These are phyloP conservation scores for Arthroderma sp. DNA, from an alignment of 2,329 filamentous ascomycete species.

Conservation along the genomic window DNA sequence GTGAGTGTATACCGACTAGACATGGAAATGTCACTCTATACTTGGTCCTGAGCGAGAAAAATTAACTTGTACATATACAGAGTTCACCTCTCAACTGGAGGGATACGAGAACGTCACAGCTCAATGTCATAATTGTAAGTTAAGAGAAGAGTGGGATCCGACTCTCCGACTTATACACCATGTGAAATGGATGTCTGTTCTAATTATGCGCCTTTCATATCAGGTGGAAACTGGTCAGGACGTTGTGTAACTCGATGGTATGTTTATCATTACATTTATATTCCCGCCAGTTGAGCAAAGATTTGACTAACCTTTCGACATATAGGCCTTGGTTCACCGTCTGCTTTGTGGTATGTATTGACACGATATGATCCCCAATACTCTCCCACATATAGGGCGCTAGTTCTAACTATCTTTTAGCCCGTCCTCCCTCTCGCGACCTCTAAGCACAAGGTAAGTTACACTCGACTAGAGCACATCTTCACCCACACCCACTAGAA, in stretches of 20 bases:
- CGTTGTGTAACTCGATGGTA: constrained; percentile 22
- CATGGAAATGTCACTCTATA: neutral
- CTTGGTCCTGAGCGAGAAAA: neutral
- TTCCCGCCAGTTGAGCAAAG: neutral
- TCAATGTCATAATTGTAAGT: constrained; percentile 23
- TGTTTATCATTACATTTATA: neutral
- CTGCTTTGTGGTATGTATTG: constrained; percentile 18
- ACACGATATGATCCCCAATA: no score
- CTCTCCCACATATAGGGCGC: neutral
- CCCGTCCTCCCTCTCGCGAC: constrained; percentile 21
- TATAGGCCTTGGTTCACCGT: constrained; percentile 23
- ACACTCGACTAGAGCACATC: neutral
- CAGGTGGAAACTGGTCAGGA: constrained; percentile 23
- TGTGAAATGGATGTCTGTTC: neutral
- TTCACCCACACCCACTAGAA: neutral
- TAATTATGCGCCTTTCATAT: neutral
- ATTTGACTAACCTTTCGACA: neutral
- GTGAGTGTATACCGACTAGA: constrained; percentile 1
- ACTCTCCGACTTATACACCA: neutral
- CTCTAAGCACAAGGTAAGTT: constrained; percentile 37
- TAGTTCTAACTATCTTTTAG: constrained; percentile 6
- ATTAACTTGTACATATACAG: constrained; percentile 9
- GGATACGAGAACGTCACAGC: constrained; percentile 24
- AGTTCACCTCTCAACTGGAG: constrained; percentile 21
- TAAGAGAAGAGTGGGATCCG: neutral